Base-by-base conservation (phyloP, 345 rosid genomes). In the Eucalyptus sideroxylon region DNA sequence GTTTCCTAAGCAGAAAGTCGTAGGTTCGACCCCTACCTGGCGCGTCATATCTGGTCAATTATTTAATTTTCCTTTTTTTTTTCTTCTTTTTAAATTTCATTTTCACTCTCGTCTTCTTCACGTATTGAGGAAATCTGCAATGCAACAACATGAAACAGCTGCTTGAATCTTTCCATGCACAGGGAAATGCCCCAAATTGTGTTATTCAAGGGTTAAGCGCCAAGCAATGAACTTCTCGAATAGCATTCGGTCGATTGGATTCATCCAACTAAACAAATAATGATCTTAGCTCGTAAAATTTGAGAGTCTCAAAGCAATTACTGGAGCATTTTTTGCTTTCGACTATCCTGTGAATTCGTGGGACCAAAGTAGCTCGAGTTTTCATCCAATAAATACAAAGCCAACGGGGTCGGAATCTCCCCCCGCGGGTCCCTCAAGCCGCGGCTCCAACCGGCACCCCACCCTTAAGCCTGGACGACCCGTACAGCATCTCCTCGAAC, bases 1-100 rank as follows among this genome's bases (percentile, higher is more conserved):
- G 96, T 90, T 96, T 96, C 98, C 98, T 97, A 97, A 97, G 98
- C 97, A 95, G 98, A 96, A 96, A 95, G 99, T 89, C 97, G 96
- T 91, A 97, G 96, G 95, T 96, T 97, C 98, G 96, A 96, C 96
- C 99, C 97, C 97, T 94, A 90, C 94, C 96, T 93, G 98, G 96
- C 96, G 99, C 96, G 96, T 9, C 13, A 12, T 42, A 5, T 56
- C 45, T 55, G 30, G 23, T 4, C 15, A 6, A 5, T 42, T 2
- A 30, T 56, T 59, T 60, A 8, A 10, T 1, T 45, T 16, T n/a
- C 0, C 16, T 1, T 8, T 47, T 60, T 5, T 4, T 47, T 60
- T 1, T 11, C 12, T 23, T 30, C 2, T 5, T 16, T 7, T 60
- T 6, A 7, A 62, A 42, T 23, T 65, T 16, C n/a, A 30, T 23